A percentile compares a stretch with the other conserved stretches of the same genome.
Conservation (phyloP, 768 basidiomycete genomes). For the Boletus rufocinnamomeus region DNA sequence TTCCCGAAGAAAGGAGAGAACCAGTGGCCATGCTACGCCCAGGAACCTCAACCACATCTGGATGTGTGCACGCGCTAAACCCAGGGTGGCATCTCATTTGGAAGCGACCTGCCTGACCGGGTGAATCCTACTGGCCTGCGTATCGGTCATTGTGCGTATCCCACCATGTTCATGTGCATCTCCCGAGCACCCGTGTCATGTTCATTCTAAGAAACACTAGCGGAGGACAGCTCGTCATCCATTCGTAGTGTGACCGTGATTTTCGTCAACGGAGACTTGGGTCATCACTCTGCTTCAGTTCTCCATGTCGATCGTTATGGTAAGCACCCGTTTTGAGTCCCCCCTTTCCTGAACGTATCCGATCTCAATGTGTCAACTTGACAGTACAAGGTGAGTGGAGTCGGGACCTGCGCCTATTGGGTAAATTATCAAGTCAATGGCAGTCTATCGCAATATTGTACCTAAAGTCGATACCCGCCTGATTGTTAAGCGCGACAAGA, state of each 20-base stretch:
- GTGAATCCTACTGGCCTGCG: constrained; percentile 11
- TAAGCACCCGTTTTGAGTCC: not conserved
- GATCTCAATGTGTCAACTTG: not conserved
- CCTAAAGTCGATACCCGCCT: constrained; percentile 8
- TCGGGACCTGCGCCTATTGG: constrained; percentile 1
- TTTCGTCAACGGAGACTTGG: not conserved
- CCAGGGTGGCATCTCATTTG: constrained; percentile 8
- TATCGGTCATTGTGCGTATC: constrained; percentile 5
- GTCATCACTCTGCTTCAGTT: constrained; percentile 1
- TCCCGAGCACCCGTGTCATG: not conserved
- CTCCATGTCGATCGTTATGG: not conserved
- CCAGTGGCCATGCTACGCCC: constrained; percentile 2
- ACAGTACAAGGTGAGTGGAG: constrained; percentile 3
- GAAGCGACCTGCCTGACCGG: constrained; percentile 4
- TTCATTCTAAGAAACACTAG: constrained; percentile 6
- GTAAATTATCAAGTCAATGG: constrained; percentile 1
- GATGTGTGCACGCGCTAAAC: not conserved
- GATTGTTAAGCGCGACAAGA: constrained; percentile 6
- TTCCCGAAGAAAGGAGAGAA: not conserved
- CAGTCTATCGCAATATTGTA: constrained; percentile 6
- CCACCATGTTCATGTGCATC: constrained; percentile 3
- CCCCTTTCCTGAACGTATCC: not conserved
- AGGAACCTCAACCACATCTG: not conserved
- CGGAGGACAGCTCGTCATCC: not conserved
- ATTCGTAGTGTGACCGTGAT: not conserved